These are phyloP conservation scores for Flaveria linearis DNA, from an alignment of 129 eudicot species.

Conservation along the genomic window DNA sequence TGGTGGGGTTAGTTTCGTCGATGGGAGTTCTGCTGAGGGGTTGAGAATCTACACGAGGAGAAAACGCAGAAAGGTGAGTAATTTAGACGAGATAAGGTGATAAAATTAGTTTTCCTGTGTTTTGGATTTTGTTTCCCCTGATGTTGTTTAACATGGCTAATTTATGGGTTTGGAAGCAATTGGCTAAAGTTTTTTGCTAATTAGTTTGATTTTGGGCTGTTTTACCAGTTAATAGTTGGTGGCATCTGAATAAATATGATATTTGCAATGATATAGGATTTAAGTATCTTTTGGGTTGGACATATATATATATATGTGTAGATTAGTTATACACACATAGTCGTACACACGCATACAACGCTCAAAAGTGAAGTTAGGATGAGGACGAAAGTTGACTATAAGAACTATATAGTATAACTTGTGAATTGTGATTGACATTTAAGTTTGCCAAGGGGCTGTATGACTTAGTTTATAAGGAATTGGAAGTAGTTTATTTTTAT, in stretches of 20 bases:
- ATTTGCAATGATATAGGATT: slow-evolving; percentile 8
- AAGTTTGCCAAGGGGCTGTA: background rate
- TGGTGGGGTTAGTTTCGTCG: background rate
- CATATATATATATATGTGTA: background rate
- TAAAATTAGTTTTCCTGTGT: background rate
- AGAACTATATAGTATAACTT: too few species aligned
- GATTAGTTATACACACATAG: background rate
- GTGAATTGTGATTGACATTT: background rate
- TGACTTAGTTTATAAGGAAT: background rate
- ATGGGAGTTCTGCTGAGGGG: slow-evolving; percentile 27
- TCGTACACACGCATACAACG: background rate
- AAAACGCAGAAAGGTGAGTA: slow-evolving; percentile 27
- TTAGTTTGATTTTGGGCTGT: background rate
- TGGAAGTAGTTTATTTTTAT: background rate
- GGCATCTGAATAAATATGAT: background rate
- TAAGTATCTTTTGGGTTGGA: background rate
- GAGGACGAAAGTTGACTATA: background rate
- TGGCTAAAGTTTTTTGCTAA: background rate
- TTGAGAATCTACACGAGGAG: slow-evolving; percentile 26
- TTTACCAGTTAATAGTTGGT: too few species aligned
- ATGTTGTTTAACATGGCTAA: background rate
- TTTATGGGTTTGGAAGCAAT: background rate
- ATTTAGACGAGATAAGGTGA: slow-evolving; percentile 20
- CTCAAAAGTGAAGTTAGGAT: background rate
- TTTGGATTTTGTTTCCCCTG: background rate